Conservation (phyloP, 306 rosid species). For the Cucumis cinereus region DNA sequence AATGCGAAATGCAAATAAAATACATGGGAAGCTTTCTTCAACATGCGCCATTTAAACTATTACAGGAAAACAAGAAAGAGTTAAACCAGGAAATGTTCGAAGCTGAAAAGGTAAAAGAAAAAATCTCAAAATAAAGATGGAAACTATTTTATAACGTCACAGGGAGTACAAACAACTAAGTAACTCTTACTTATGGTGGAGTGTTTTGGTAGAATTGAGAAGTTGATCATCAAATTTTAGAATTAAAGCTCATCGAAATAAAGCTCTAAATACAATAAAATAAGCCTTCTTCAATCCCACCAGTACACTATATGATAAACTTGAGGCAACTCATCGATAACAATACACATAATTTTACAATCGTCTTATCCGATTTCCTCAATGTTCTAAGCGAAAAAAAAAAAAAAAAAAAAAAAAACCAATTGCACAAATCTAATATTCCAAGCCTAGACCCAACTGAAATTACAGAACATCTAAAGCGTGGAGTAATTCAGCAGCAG, state of each 20-base stretch:
- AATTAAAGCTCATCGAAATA: not conserved
- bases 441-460: not conserved
- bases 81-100: slow-evolving; percentile 10
- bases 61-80: slow-evolving; percentile 19
- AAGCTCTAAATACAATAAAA: not conserved
- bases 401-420: not conserved
- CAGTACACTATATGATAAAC: not conserved
- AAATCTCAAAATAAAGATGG: not conserved
- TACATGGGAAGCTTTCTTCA: slow-evolving; percentile 93
- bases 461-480: not conserved
- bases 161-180: not conserved
- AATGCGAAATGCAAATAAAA: slow-evolving; percentile 80
- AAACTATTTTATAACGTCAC: not conserved
- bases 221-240: not conserved
- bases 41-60: slow-evolving; percentile 91
- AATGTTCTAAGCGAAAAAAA: too few relatives aligned
- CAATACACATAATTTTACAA: not conserved
- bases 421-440: not conserved
- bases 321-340: not conserved
- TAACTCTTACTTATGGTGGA: not conserved
- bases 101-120: not conserved
- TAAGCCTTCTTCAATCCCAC: not conserved
- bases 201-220: not conserved
- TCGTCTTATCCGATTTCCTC: not conserved
- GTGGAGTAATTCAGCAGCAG: not conserved